A percentile compares a stretch with the other conserved stretches of the same genome.
phyloP scores from a whole-genome alignment of 768 basidiomycete species.

The Tulasnella sp. region DNA sequence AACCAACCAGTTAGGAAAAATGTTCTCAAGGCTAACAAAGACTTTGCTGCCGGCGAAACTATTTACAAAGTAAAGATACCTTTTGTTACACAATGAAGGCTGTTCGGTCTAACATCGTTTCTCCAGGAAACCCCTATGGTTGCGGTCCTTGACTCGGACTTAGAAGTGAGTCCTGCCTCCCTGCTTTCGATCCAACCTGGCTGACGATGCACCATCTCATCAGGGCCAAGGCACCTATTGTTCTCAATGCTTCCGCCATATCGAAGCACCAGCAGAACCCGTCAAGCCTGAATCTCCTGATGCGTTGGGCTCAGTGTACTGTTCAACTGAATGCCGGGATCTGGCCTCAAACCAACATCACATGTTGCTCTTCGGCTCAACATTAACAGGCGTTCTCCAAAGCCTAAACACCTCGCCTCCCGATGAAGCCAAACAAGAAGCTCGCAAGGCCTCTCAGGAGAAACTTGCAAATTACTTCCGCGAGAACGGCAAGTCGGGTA shows the following conservation, averaged over 20 bases:
- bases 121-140: slow-evolving; percentile 71
- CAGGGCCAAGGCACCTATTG: slow-evolving; percentile 65
- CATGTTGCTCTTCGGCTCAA: slow-evolving; percentile 67
- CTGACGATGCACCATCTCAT: background rate
- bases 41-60: slow-evolving; percentile 63
- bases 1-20: slow-evolving; percentile 37
- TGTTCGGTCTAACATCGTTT: background rate
- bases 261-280: slow-evolving; percentile 42
- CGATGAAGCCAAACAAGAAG: slow-evolving; percentile 38
- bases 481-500: slow-evolving; percentile 43
- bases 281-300: slow-evolving; percentile 47
- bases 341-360: slow-evolving; percentile 58
- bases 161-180: slow-evolving; percentile 34
- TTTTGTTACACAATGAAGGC: background rate
- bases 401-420: slow-evolving; percentile 35
- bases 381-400: slow-evolving; percentile 50
- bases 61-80: slow-evolving; percentile 61
- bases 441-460: slow-evolving; percentile 55
- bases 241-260: slow-evolving; percentile 62
- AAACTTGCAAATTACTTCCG: slow-evolving; percentile 56
- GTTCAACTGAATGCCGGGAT: slow-evolving; percentile 63
- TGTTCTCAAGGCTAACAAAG: slow-evolving; percentile 59
- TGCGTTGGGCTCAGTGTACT: slow-evolving; percentile 59
- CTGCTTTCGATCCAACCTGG: background rate
- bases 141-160: slow-evolving; percentile 64